Evolutionary conservation across 2,329 filamentous ascomycete species (phyloP).

Genomic region (Bipolaris zeicola): DNA sequence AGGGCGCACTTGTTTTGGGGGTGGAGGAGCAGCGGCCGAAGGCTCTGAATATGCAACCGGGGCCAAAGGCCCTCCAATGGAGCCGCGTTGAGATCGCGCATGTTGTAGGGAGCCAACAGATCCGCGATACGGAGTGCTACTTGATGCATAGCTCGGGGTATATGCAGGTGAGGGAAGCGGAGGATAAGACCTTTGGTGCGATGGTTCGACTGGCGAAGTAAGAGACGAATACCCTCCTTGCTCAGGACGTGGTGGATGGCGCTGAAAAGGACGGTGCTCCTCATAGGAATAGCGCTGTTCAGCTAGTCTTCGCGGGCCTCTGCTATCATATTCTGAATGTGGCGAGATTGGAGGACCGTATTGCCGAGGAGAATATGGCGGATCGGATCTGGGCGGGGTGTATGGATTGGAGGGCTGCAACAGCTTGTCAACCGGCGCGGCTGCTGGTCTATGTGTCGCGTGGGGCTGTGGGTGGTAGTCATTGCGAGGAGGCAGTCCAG

Average conservation of each 20-base stretch:
- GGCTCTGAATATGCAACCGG: constrained; percentile 42
- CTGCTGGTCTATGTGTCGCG: constrained; percentile 34
- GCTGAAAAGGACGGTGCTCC: constrained; percentile 38
- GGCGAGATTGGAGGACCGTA: constrained; percentile 47
- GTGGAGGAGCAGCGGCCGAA: constrained; percentile 36
- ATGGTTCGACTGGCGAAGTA: constrained; percentile 44
- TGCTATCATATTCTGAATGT: constrained; percentile 42
- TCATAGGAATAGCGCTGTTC: constrained; percentile 45
- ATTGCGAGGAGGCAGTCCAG: constrained; percentile 39
- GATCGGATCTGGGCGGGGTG: constrained; percentile 49
- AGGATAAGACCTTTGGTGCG: constrained; percentile 43
- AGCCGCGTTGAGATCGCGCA: constrained; percentile 45
- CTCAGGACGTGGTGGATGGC: constrained; percentile 36
- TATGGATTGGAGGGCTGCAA: constrained; percentile 45
- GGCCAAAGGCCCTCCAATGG: constrained; percentile 40
- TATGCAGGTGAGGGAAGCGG: constrained; percentile 48
- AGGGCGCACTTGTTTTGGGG: constrained; percentile 36
- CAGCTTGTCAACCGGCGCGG: constrained; percentile 46
- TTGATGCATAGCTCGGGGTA: constrained; percentile 48
- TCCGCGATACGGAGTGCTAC: constrained; percentile 46
- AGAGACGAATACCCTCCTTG: constrained; percentile 42
- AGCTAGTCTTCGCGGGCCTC: constrained; percentile 33
- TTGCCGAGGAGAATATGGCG: constrained; percentile 48
- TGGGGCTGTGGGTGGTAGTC: constrained; percentile 34
- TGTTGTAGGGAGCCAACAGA: constrained; percentile 47